These are phyloP conservation scores for Septoria linicola DNA, from an alignment of 2,329 filamentous ascomycete species.

Conservation along the genomic window DNA sequence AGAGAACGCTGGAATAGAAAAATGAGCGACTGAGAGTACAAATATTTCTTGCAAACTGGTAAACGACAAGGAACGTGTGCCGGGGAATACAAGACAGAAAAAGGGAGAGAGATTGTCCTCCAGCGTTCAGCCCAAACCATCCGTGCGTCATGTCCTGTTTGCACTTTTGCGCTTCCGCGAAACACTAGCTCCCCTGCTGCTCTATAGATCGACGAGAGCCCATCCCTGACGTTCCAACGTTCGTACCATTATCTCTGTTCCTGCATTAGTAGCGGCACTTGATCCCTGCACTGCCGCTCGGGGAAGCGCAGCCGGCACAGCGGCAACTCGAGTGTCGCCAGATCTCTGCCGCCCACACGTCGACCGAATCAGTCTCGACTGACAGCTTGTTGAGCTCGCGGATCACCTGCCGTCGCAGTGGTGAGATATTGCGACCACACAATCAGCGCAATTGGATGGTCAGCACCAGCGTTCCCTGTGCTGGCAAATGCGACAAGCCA, in stretches of 20 bases:
- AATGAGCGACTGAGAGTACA: neutral
- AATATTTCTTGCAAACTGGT: neutral
- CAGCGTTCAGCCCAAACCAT: neutral
- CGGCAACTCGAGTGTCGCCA: too few species aligned
- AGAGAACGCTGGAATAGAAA: neutral
- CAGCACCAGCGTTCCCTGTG: neutral
- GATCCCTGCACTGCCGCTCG: neutral
- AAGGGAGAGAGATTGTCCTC: slow-evolving; percentile 9
- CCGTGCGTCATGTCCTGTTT: slow-evolving; percentile 6
- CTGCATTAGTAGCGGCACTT: slow-evolving; percentile 11
- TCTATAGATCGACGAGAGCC: neutral
- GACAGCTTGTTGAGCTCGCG: too few species aligned
- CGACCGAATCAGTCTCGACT: too few species aligned
- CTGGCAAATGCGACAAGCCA: neutral
- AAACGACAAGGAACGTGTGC: neutral
- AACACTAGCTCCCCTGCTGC: neutral
- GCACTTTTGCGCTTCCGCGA: slow-evolving; percentile 4
- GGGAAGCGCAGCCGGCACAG: neutral
- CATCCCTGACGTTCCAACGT: neutral
- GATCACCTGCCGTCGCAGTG: too few species aligned
- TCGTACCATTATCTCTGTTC: neutral
- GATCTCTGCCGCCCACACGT: neutral
- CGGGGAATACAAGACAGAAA: slow-evolving; percentile 5
- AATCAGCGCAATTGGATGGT: too few species aligned
- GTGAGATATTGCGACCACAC: too few species aligned